Evolutionary conservation across 768 basidiomycete species (phyloP), one percentile per base, ranked within the genome.

Genomic region (Termitomyces sp.): DNA sequence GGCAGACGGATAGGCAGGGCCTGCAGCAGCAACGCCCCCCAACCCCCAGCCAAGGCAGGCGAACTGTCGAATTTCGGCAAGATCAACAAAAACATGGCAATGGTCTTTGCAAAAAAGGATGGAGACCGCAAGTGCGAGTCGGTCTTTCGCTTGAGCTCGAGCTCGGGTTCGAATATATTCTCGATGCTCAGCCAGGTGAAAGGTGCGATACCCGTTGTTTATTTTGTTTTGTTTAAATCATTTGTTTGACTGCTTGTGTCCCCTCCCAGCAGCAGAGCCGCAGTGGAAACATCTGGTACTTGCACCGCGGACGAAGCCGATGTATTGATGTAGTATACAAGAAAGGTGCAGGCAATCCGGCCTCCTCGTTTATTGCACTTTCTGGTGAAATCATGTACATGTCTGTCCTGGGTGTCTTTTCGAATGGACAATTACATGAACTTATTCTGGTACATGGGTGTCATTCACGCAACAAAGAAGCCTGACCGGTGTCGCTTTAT

Each of bases 11-110:
- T 98, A 95, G 94, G 83, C 89, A 2, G 28, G 28, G 28, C 28
- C 28, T n/a, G n/a, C n/a, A n/a, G n/a, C n/a, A n/a, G n/a, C n/a
- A n/a, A n/a, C n/a, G n/a, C n/a, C n/a, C n/a, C n/a, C n/a, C n/a
- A n/a, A n/a, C 5, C 6, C 30, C 83, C 83, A 41, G 72, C 88
- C 56, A 89, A 93, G 74, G 92, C 86, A 50, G 92, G 92, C 22
- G 92, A 95, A 70, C 76, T 95, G 54, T 87, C 89, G 44, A 81
- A 88, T 59, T 95, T 96, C 62, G 92, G 94, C 63, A 92, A 94
- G 77, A 89, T 96, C 68, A 86, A 74, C 73, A 81, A 84, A 33
- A 68, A 75, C 0, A 74, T 81, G 7, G 77, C 86, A 1, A 83
- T 88, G 72, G 84, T 85, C 0, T 91, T 97, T 68, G 93, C 82